phyloP scores from a whole-genome alignment of 768 basidiomycete species.

The Melanogaster broomeanus region DNA sequence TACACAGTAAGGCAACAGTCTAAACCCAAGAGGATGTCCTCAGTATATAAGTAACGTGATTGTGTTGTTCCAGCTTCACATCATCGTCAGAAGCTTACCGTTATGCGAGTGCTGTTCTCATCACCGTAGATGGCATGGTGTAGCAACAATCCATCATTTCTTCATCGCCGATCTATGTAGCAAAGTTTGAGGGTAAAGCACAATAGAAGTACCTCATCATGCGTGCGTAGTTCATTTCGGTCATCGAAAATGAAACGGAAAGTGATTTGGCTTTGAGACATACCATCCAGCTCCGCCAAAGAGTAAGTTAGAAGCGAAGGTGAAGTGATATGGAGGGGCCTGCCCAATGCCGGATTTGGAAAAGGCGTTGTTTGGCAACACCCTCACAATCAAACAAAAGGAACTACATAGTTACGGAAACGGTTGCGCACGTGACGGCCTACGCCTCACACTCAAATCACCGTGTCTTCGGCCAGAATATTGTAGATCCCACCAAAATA shows the following conservation, averaged over 20 bases:
- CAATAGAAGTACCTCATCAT: neutral
- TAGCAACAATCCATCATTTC: neutral
- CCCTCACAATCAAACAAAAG: slow-evolving; percentile 28
- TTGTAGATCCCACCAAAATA: neutral
- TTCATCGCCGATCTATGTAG: neutral
- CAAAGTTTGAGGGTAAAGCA: too few species aligned
- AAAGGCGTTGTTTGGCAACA: slow-evolving; percentile 27
- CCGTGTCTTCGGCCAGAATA: neutral
- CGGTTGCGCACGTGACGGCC: neutral
- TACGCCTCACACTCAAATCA: neutral
- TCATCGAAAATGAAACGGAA: too few species aligned
- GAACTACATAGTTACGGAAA: neutral
- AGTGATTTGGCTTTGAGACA: neutral
- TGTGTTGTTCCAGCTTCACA: too few species aligned
- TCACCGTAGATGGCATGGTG: neutral
- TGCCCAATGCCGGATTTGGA: neutral
- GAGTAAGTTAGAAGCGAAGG: too few species aligned
- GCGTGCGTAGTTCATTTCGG: too few species aligned
- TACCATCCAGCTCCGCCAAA: neutral
- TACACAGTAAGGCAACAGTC: neutral
- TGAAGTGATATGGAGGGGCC: neutral
- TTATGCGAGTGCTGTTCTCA: neutral
- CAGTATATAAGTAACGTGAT: neutral
- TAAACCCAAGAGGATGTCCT: neutral
- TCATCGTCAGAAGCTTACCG: neutral